Evolutionary conservation across 805 yeast species (phyloP), one percentile per base, ranked within the genome.

Genomic region (Barnettozyma salicaria): DNA sequence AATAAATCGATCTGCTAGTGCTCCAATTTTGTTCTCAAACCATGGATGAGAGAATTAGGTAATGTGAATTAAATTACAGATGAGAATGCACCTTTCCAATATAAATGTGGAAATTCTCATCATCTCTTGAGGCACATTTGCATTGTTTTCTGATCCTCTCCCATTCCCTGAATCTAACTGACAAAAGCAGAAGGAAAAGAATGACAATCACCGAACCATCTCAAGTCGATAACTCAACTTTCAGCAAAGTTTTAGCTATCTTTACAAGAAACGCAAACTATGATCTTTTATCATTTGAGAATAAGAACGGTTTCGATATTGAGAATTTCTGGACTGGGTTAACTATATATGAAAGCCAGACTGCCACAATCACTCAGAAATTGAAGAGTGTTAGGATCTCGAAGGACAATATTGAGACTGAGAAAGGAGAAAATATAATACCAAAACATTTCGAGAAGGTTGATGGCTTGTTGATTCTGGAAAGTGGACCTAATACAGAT

Each of bases 231-330:
- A 45, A 50, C 39, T 67, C 71, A 2, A 63, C 68, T 1, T 66
- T 52, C 36, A 59, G 65, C 44, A 65, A 63, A 43, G 50, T 67
- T 32, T 40, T 64, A 20, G 63, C 64, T 8, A 45, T 66, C 10
- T 66, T 64, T 49, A 55, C 68, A 6, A 56, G 65, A 44, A 36
- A 49, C 26, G 22, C 28, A 2, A 39, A 45, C 11, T 39, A 37
- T 36, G 38, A 39, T 3, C 41, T 56, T 7, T 32, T 47, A n/a
- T 51, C 60, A 1, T 47, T 52, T 30, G 59, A 53, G 21, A 60
- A 62, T 30, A 65, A 64, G 41, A 56, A 55, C 33, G 50, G 52
- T 3, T 58, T 60, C 16, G 38, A 52, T 7, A 46, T 64, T 32
- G 41, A 43, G 5, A 29, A 43, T 3, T 40, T 55, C 30, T 67